Base-by-base conservation (phyloP, 2,329 filamentous ascomycete genomes). In the Macrophomina phaseolina region DNA sequence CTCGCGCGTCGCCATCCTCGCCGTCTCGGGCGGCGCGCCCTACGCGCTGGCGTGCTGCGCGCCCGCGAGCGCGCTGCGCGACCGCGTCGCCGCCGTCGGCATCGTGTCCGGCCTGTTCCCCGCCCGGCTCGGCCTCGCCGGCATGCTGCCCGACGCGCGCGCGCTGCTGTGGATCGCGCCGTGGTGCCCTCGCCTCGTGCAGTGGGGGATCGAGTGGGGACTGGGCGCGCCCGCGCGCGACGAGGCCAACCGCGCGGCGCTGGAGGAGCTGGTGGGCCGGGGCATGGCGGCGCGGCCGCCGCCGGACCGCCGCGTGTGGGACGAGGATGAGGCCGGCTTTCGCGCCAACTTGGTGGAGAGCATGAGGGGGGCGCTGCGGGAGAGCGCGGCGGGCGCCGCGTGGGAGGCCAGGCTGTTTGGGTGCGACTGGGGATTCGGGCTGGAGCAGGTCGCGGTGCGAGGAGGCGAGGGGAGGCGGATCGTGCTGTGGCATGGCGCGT, bases 401-500 rank as follows among this genome's bases (percentile, higher is more conserved):
- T 73, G 73, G 72, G 76, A 78, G 49, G 71, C 73, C 12, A 71
- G 69, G 34, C 62, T 78, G 32, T 67, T 71, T 23, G 73, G 71
- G 5, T 70, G 71, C 32, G 68, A 73, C 1, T 77, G 76, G 76
- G 76, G 73, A 4, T 79, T 78, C 55, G 72, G 74, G 49, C 68
- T 78, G 28, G 67, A 70, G 18, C 71, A 76, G 2, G 52, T 56
- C 30, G n/a, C 11, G 51, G 65, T 78, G 36, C 56, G 67, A 34
- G 68, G 72, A 28, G 72, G 70, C 12, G 69, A 70, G 9, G 64
- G 74, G 12, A 66, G 70, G 2, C 2, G 36, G 36, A 68, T 77
- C 45, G 73, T 72, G 4, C 42, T 79, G 11, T 79, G 76, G 76
- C 77, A 78, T 70, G 76, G 75, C 0, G 68, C 61, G 3, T 68